phyloP scores from a whole-genome alignment of 345 rosid genomes.

The Dipteronia sinensis region DNA sequence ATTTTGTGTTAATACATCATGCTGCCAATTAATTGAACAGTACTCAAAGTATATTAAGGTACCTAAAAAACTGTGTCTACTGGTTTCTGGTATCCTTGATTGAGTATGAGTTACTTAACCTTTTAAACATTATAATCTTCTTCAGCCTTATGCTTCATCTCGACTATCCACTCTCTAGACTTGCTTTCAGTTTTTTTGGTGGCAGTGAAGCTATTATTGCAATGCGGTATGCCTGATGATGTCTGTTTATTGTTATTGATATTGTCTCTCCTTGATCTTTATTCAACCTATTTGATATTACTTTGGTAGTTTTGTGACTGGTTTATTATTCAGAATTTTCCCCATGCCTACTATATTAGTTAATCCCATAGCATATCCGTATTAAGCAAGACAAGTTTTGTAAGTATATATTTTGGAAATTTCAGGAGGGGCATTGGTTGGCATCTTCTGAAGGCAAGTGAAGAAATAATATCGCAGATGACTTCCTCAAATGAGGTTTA shows the following conservation, averaged over 20 bases:
- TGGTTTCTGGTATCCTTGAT: neutral
- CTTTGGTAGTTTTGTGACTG: slow-evolving; percentile 1
- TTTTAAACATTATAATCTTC: neutral
- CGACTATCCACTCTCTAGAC: neutral
- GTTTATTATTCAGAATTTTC: neutral
- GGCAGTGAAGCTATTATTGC: neutral
- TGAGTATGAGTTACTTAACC: neutral
- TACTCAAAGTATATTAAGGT: neutral
- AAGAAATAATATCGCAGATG: slow-evolving; percentile 72
- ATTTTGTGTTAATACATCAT: neutral
- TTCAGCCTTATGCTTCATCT: neutral
- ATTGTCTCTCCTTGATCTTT: slow-evolving; percentile 7
- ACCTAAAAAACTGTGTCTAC: neutral
- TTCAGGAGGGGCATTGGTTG: slow-evolving; percentile 89
- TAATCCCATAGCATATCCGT: neutral
- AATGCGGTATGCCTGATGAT: neutral
- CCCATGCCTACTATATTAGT: neutral
- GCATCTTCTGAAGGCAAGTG: slow-evolving; percentile 93
- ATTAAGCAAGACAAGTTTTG: neutral
- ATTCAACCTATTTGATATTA: neutral
- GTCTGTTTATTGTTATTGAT: neutral
- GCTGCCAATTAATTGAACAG: neutral
- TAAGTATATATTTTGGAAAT: slow-evolving; percentile 23
- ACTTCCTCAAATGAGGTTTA: slow-evolving; percentile 62
- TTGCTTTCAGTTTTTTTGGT: neutral